phyloP scores from a whole-genome alignment of 2,329 filamentous ascomycete species.

The Penicillium brasilianum region DNA sequence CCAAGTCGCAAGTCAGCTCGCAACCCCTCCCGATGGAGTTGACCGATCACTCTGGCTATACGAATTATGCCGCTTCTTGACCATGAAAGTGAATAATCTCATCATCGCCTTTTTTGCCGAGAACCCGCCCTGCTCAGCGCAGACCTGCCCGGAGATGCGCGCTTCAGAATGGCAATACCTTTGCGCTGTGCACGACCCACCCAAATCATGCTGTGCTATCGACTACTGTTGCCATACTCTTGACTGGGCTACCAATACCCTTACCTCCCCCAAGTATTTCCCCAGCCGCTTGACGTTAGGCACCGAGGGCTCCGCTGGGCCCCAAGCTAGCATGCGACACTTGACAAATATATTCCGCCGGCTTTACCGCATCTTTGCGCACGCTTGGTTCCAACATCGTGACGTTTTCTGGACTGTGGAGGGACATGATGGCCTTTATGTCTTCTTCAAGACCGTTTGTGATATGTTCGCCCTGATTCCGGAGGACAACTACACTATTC shows the following conservation, averaged over 20 bases:
- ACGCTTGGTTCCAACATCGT: slow-evolving; percentile 97
- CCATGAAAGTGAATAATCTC: slow-evolving; percentile 89
- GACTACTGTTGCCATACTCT: slow-evolving; percentile 99
- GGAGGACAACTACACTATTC: slow-evolving; percentile 93
- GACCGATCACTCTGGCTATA: slow-evolving; percentile 95
- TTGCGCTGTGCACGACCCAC: slow-evolving; percentile 94
- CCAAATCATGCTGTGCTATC: slow-evolving; percentile 96
- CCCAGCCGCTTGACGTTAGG: slow-evolving; percentile 77
- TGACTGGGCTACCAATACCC: slow-evolving; percentile 93
- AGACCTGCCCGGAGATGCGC: slow-evolving; percentile 96
- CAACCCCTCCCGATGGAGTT: slow-evolving; percentile 78
- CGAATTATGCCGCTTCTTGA: slow-evolving; percentile 94
- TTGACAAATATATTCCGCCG: slow-evolving; percentile 93
- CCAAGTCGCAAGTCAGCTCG: slow-evolving; percentile 74
- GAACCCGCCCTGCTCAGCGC: slow-evolving; percentile 81
- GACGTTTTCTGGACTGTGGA: slow-evolving; percentile 96
- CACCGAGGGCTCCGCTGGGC: slow-evolving; percentile 48
- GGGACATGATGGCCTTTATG: slow-evolving; percentile 85
- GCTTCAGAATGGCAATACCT: slow-evolving; percentile 99
- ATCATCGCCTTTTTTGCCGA: slow-evolving; percentile 94
- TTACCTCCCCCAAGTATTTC: slow-evolving; percentile 94
- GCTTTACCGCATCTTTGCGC: slow-evolving; percentile 94
- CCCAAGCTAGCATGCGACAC: slow-evolving; percentile 61
- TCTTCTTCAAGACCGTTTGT: slow-evolving; percentile 96
- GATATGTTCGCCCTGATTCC: slow-evolving; percentile 89